phyloP scores from a whole-genome alignment of 495 filamentous ascomycete genomes.

The Neurospora sp. region DNA sequence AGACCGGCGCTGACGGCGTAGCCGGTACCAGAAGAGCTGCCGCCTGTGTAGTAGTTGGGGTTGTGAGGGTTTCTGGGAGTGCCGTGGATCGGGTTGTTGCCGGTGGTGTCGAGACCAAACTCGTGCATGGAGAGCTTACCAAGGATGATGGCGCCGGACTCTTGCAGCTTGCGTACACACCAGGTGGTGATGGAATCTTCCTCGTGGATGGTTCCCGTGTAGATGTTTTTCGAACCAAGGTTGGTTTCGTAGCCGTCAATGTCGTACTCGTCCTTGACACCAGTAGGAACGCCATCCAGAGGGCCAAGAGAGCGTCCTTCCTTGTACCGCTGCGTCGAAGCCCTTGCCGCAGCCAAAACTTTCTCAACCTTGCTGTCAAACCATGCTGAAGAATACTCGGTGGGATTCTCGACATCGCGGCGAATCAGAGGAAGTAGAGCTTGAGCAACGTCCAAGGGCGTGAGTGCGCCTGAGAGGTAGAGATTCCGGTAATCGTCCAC shows the following conservation, averaged over 20 bases:
- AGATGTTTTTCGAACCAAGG: conserved; percentile 42
- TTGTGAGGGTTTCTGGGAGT: conserved; percentile 76
- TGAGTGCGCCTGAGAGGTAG: conserved; percentile 54
- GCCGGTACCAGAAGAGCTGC: conserved; percentile 70
- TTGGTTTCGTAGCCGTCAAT: conserved; percentile 60
- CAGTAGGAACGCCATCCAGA: conserved; percentile 66
- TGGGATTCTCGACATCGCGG: conserved; percentile 41
- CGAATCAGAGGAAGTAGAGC: conserved; percentile 57
- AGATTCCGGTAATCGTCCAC: conserved; percentile 58
- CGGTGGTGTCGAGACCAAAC: conserved; percentile 66
- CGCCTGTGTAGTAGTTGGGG: conserved; percentile 64
- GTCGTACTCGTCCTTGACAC: conserved; percentile 48
- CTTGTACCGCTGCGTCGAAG: conserved; percentile 54
- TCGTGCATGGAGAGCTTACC: conserved; percentile 85
- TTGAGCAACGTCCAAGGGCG: conserved; percentile 56
- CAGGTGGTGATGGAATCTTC: conserved; percentile 43
- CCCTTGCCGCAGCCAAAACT: conserved; percentile 54
- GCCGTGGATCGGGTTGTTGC: conserved; percentile 71
- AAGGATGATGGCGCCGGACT: conserved; percentile 63
- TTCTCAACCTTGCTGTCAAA: conserved; percentile 47
- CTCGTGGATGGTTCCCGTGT: conserved; percentile 32
- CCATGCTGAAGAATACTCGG: conserved; percentile 56
- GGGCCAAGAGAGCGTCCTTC: conserved; percentile 49
- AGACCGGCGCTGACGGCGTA: conserved; percentile 65
- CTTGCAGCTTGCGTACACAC: conserved; percentile 62